phyloP scores from a whole-genome alignment of 177 flowering plant genomes.

The Tripterygium wilfordii region DNA sequence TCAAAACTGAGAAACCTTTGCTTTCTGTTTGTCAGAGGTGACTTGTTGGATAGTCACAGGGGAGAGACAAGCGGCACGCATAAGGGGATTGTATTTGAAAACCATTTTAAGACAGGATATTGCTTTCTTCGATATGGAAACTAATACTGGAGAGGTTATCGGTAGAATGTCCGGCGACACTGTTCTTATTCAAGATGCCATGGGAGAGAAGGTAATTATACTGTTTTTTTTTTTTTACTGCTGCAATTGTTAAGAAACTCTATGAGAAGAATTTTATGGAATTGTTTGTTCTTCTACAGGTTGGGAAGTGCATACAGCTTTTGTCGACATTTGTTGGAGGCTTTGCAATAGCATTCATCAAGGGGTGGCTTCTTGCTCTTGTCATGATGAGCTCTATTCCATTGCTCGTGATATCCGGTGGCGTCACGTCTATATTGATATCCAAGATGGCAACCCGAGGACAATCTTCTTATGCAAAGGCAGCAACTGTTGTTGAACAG shows the following conservation, averaged over 20 bases:
- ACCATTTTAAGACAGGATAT: conserved; percentile 51
- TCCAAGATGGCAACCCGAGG: conserved; percentile 57
- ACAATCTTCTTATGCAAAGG: conserved; percentile 52
- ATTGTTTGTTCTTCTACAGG: conserved; percentile 30
- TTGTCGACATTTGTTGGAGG: conserved; percentile 69
- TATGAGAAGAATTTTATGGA: not conserved
- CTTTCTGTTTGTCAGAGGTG: conserved; percentile 44
- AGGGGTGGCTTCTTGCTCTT: conserved; percentile 72
- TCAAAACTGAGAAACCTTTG: not conserved
- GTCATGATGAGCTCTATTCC: conserved; percentile 58
- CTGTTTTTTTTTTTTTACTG: not conserved
- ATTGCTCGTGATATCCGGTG: conserved; percentile 48
- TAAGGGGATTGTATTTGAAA: conserved; percentile 38
- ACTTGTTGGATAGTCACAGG: conserved; percentile 74
- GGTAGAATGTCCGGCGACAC: conserved; percentile 60
- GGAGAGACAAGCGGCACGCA: conserved; percentile 49
- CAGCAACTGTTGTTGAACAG: conserved; percentile 53
- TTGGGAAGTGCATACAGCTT: conserved; percentile 76
- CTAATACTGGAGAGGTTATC: conserved; percentile 49
- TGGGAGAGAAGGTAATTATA: conserved; percentile 45
- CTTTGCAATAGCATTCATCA: conserved; percentile 58
- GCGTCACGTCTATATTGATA: conserved; percentile 29
- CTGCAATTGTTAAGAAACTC: too few relatives aligned
- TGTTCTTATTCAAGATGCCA: conserved; percentile 55
- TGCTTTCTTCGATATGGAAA: conserved; percentile 47